These are phyloP conservation scores for Erigeron canadensis DNA, from an alignment of 129 eudicot species.

Conservation along the genomic window DNA sequence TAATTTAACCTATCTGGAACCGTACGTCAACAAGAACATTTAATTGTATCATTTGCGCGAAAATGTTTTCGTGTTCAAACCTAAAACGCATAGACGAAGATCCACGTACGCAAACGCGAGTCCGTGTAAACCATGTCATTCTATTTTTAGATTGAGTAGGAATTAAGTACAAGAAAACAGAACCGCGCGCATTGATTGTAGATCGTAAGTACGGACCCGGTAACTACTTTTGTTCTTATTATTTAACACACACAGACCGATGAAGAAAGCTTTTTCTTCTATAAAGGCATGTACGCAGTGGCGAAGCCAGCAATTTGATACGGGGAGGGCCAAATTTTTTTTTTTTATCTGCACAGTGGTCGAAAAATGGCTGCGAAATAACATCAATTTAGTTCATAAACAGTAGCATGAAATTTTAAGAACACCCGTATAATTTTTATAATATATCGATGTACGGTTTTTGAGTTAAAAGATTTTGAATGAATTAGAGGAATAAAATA, in stretches of 20 bases:
- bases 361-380: no score
- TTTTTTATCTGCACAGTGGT: no score
- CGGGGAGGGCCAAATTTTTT: no score
- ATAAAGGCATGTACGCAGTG: no score
- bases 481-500: no score
- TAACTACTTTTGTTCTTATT: neutral
- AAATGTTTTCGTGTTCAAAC: neutral
- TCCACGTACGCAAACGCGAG: neutral
- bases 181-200: conserved; percentile 5
- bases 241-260: neutral
- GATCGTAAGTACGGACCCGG: conserved; percentile 9
- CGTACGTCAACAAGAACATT: neutral
- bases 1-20: neutral
- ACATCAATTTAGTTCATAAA: no score
- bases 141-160: neutral
- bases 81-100: neutral
- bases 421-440: no score
- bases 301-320: no score
- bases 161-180: conserved; percentile 9
- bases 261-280: neutral
- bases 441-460: no score
- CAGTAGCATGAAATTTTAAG: no score
- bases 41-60: neutral
- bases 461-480: no score
- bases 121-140: neutral